Percentiles rank a stretch among this genome's conserved stretches.
Evolutionary conservation across 2,329 filamentous ascomycete species (phyloP).

Genomic region (Mycosphaerella arachidis): DNA sequence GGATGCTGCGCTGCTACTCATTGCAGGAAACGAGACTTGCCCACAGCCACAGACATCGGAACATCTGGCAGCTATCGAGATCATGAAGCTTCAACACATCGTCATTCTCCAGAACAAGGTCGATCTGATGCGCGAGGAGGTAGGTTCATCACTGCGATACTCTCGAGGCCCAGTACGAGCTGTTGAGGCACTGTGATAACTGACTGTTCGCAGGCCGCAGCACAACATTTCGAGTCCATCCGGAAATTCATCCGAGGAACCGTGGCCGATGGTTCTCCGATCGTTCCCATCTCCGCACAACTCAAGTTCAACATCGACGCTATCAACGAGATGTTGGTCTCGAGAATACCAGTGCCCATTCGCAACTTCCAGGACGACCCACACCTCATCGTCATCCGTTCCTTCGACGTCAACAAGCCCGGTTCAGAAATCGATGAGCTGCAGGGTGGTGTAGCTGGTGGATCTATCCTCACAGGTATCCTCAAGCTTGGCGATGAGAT

Average conservation of each 20-base stretch:
- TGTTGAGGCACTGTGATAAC: too few relatives aligned
- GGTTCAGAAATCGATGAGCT: conserved; percentile 97
- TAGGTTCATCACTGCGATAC: too few relatives aligned
- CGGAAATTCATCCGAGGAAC: conserved; percentile 98
- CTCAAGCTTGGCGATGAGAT: conserved; percentile 97
- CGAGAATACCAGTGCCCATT: conserved; percentile 85
- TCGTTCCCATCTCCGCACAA: conserved; percentile 96
- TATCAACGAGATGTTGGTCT: conserved; percentile 92
- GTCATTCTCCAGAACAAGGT: conserved; percentile 99
- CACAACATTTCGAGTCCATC: conserved; percentile 93
- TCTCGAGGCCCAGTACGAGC: too few relatives aligned
- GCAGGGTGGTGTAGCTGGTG: conserved; percentile 97
- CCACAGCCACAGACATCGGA: conserved; percentile 98
- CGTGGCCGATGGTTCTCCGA: conserved; percentile 87
- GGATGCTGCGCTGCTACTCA: conserved; percentile 93
- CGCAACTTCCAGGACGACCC: conserved; percentile 89
- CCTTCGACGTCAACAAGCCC: conserved; percentile 99
- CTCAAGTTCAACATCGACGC: conserved; percentile 99
- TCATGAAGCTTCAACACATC: conserved; percentile 99
- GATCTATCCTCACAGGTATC: conserved; percentile 92
- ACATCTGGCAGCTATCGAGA: conserved; percentile 97
- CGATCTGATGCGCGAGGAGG: conserved; percentile 92
- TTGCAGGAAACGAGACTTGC: conserved; percentile 97
- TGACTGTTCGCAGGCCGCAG: conserved; percentile 53
- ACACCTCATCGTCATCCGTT: conserved; percentile 99